Evolutionary conservation across 2,329 filamentous ascomycete genomes (phyloP).

Genomic region (Penicillium oxalicum): DNA sequence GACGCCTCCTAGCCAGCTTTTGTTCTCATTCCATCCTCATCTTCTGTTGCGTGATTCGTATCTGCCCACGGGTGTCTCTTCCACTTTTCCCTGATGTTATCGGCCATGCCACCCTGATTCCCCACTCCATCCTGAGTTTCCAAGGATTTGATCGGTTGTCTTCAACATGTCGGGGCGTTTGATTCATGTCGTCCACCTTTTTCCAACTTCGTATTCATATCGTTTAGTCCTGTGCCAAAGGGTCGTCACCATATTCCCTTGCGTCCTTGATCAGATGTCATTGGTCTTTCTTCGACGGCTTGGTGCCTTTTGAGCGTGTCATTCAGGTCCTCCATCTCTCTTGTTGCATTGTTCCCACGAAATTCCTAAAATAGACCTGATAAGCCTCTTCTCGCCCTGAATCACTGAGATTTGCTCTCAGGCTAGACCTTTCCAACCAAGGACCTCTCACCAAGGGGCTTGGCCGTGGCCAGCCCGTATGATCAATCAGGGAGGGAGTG

Average conservation of each 20-base stretch:
- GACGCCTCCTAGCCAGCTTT: slow-evolving; percentile 20
- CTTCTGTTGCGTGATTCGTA: slow-evolving; percentile 1
- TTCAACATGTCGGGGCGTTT: slow-evolving; percentile 18
- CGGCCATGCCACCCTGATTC: slow-evolving; percentile 18
- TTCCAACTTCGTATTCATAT: slow-evolving; percentile 4
- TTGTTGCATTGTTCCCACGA: too few species aligned
- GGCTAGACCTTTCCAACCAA: too few species aligned
- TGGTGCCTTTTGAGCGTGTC: too few species aligned
- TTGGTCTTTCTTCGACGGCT: too few species aligned
- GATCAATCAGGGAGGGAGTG: too few species aligned
- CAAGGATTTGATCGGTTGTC: slow-evolving; percentile 8
- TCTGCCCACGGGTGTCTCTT: neutral
- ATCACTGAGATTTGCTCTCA: too few species aligned
- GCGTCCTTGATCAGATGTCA: neutral
- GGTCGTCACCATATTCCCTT: slow-evolving; percentile 16
- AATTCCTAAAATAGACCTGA: too few species aligned
- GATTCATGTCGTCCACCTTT: slow-evolving; percentile 8
- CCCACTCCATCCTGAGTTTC: slow-evolving; percentile 6
- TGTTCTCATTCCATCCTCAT: neutral
- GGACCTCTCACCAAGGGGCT: too few species aligned
- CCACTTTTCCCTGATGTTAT: neutral
- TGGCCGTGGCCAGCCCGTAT: too few species aligned
- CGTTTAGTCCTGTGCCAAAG: slow-evolving; percentile 18
- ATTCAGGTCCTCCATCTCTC: too few species aligned
- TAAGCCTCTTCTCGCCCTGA: too few species aligned